phyloP scores from a whole-genome alignment of 2,329 filamentous ascomycete genomes.

The Mycosphaerella sp. region DNA sequence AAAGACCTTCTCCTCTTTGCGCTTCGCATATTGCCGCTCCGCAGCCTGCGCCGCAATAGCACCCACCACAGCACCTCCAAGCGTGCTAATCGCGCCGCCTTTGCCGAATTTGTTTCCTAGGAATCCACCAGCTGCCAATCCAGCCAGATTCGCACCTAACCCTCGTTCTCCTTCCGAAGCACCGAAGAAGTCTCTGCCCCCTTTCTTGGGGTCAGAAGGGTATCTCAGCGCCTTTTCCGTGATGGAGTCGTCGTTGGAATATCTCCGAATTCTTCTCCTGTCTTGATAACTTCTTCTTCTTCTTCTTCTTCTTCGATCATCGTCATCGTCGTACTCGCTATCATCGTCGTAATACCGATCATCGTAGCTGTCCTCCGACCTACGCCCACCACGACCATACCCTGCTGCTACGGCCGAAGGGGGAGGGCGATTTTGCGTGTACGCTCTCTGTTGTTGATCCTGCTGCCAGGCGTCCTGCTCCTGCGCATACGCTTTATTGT shows the following conservation, averaged over 20 bases:
- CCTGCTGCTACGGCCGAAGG: slow-evolving; percentile 6
- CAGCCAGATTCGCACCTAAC: slow-evolving; percentile 25
- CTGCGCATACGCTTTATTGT: slow-evolving; percentile 27
- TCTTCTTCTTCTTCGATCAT: slow-evolving; percentile 11
- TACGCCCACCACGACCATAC: not conserved
- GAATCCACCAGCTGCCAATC: slow-evolving; percentile 26
- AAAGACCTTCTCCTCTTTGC: slow-evolving; percentile 21
- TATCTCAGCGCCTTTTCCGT: slow-evolving; percentile 16
- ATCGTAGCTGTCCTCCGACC: slow-evolving; percentile 5
- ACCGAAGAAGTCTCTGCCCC: slow-evolving; percentile 24
- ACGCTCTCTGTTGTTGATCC: slow-evolving; percentile 7
- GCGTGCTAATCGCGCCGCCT: slow-evolving; percentile 19
- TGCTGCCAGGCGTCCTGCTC: slow-evolving; percentile 15
- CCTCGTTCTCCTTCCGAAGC: slow-evolving; percentile 26
- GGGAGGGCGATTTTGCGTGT: slow-evolving; percentile 9
- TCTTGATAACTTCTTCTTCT: slow-evolving; percentile 8
- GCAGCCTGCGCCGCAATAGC: slow-evolving; percentile 23
- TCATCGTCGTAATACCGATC: slow-evolving; percentile 6
- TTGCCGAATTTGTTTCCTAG: slow-evolving; percentile 25
- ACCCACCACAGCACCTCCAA: slow-evolving; percentile 26
- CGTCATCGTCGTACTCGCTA: slow-evolving; percentile 11
- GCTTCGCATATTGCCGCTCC: slow-evolving; percentile 24
- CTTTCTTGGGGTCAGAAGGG: slow-evolving; percentile 19
- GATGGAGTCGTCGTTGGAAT: slow-evolving; percentile 16
- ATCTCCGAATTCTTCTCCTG: slow-evolving; percentile 11